Base-by-base conservation (phyloP, 2,329 filamentous ascomycete species). In the Aspergillus alliaceus region DNA sequence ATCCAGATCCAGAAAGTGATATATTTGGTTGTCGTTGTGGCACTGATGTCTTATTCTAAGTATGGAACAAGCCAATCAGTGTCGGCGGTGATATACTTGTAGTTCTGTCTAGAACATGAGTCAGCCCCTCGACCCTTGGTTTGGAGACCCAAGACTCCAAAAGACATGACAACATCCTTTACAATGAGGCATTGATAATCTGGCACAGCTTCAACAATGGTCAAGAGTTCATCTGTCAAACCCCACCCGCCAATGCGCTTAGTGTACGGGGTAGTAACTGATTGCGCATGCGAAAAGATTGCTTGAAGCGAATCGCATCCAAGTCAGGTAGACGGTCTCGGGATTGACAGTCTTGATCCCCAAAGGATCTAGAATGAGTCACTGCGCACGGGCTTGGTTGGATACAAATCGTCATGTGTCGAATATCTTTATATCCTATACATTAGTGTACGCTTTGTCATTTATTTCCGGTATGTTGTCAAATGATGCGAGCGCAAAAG, bases 21-120 rank as follows among this genome's bases (percentile, higher is more conserved):
- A 22, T 32, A 48, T 12, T 22, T 20, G 27, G 27, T 15, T 22
- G 44, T 48, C 14, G 27, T 48, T 18, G 39, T 53, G 27, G 40
- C 40, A 44, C 40, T 44, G n/a, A n/a, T 35, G 49, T 51, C 37
- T 51, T 42, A 40, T 49, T 54, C 52, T 54, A 58, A 55, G 52
- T 58, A 49, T 58, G 44, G 14, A 55, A 53, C 31, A 22, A n/a
- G 15, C 56, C 56, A 58, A 58, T 58, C 46, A 44, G 12, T n/a
- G 5, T 51, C 18, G 22, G 46, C 18, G 11, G 20, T 22, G 31
- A 32, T 27, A 37, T 52, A 47, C 31, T 50, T 14, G 1, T 40
- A 24, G 32, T 32, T 34, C n/a, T 47, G 56, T 56, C 56, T 58
- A 58, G 56, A 58, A 56, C 53, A n/a, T 53, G 49, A 58, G 24